Evolutionary conservation across 2,329 filamentous ascomycete species (phyloP).

Genomic region (Hymenoscyphus fructigenus): DNA sequence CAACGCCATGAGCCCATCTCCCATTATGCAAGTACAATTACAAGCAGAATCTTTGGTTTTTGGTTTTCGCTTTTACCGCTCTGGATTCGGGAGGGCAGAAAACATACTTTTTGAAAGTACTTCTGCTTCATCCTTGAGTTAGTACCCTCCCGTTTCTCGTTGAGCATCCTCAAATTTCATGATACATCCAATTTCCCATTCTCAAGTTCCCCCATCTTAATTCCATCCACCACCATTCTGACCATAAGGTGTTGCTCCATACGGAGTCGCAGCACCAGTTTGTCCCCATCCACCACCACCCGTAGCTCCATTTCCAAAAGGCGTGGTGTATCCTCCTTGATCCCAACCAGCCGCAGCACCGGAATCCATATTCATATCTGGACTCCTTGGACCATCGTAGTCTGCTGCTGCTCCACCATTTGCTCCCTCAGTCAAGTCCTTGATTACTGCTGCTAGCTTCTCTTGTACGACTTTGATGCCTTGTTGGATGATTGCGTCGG

Average conservation of each 20-base stretch:
- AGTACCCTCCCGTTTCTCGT: not conserved
- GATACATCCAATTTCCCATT: not conserved
- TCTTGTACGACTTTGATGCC: constrained; percentile 86
- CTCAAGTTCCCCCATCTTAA: constrained; percentile 10
- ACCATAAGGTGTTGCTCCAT: constrained; percentile 63
- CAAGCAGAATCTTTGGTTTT: constrained; percentile 4
- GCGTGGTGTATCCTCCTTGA: constrained; percentile 65
- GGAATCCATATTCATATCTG: constrained; percentile 54
- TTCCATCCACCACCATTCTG: constrained; percentile 37
- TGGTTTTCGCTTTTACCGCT: not conserved
- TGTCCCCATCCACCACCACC: constrained; percentile 61
- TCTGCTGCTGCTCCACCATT: constrained; percentile 53
- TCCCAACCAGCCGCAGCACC: constrained; percentile 56
- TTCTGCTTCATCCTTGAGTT: not conserved
- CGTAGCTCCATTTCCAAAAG: constrained; percentile 56
- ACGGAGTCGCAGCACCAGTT: constrained; percentile 55
- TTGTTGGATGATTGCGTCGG: constrained; percentile 83
- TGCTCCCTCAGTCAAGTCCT: constrained; percentile 58
- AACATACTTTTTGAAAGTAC: not conserved
- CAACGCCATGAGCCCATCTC: constrained; percentile 21
- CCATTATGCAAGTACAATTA: constrained; percentile 24
- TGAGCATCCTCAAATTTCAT: not conserved
- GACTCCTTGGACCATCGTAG: constrained; percentile 61
- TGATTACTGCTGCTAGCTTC: constrained; percentile 81
- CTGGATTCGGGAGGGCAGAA: not conserved